These are phyloP conservation scores for Russula ochroleuca DNA, from an alignment of 768 basidiomycete species.

Conservation along the genomic window DNA sequence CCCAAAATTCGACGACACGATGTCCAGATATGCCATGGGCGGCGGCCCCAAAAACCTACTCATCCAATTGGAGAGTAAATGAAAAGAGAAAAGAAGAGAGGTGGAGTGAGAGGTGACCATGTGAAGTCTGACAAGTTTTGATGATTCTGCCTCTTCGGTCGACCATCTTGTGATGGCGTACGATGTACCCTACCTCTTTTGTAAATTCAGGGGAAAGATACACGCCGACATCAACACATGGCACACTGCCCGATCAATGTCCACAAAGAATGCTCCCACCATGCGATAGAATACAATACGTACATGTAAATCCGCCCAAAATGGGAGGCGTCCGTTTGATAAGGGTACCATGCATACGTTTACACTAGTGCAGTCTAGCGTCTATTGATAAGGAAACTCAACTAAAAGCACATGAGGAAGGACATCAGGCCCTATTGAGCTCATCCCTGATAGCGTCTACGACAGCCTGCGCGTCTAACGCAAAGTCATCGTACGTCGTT, in stretches of 20 bases:
- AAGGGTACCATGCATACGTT: background rate
- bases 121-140: background rate
- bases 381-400: background rate
- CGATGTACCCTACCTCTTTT: too few species aligned
- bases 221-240: background rate
- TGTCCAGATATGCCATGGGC: background rate
- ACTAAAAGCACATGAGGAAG: background rate
- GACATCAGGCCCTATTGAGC: constrained; percentile 4
- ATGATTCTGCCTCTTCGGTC: background rate
- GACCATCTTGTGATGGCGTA: too few species aligned
- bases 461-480: constrained; percentile 20
- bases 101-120: background rate
- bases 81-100: background rate
- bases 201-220: too few species aligned
- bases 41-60: background rate
- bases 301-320: background rate
- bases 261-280: background rate
- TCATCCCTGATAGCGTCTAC: constrained; percentile 18
- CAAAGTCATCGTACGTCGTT: constrained; percentile 8
- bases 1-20: background rate
- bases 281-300: background rate
- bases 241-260: background rate
- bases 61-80: background rate
- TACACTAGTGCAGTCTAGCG: background rate
- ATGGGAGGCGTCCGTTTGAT: background rate